phyloP scores from a whole-genome alignment of 2,329 filamentous ascomycete species.

The Bisporella sp. region DNA sequence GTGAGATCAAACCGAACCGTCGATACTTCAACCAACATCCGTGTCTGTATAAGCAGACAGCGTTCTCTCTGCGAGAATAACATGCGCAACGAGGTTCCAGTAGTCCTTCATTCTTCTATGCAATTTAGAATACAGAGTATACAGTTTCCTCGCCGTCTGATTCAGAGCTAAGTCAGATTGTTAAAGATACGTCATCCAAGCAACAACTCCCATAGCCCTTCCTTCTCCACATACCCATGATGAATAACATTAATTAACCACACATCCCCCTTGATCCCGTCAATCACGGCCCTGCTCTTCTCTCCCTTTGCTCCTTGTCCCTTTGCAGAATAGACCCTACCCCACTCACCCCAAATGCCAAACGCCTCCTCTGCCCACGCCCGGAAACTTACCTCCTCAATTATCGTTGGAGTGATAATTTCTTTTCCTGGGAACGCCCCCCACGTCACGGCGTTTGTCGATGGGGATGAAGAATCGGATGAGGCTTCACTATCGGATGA shows the following conservation, averaged over 20 bases:
- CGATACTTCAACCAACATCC: no score
- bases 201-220: slow-evolving; percentile 67
- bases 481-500: slow-evolving; percentile 32
- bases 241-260: slow-evolving; percentile 92
- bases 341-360: slow-evolving; percentile 92
- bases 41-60: no score
- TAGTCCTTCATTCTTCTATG: no score
- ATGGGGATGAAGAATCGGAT: slow-evolving; percentile 33
- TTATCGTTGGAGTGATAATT: slow-evolving; percentile 93
- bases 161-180: no score
- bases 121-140: no score
- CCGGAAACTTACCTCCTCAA: slow-evolving; percentile 88
- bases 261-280: not conserved
- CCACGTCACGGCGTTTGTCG: slow-evolving; percentile 96
- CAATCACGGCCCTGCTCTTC: slow-evolving; percentile 38
- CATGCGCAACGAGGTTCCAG: no score
- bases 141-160: no score
- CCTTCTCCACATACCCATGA: slow-evolving; percentile 65
- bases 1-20: no score
- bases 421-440: slow-evolving; percentile 93
- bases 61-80: no score
- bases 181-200: slow-evolving; percentile 14
- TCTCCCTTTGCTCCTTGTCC: slow-evolving; percentile 54
- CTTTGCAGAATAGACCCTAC: slow-evolving; percentile 66
- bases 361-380: slow-evolving; percentile 96